These are phyloP conservation scores for Rugonectria rugulosa DNA, from an alignment of 2,329 filamentous ascomycete species.

Conservation along the genomic window DNA sequence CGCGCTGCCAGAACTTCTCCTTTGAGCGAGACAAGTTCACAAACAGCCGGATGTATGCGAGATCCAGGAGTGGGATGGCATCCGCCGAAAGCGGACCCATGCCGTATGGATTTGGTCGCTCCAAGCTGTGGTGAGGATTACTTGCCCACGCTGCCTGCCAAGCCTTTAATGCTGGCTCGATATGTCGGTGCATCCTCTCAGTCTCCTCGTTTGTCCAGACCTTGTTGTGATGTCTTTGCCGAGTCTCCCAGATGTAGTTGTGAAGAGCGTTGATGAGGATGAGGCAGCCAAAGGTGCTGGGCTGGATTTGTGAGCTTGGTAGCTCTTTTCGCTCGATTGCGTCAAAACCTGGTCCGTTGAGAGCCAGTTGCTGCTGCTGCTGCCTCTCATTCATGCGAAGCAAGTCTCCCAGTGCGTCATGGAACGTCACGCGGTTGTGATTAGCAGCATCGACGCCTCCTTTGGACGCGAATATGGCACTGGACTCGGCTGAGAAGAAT, in stretches of 20 bases:
- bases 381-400: slow-evolving; percentile 76
- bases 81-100: slow-evolving; percentile 86
- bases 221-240: slow-evolving; percentile 86
- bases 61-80: slow-evolving; percentile 86
- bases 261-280: slow-evolving; percentile 93
- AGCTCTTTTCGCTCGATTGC: slow-evolving; percentile 48
- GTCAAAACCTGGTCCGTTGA: slow-evolving; percentile 24
- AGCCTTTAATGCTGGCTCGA: slow-evolving; percentile 90
- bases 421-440: slow-evolving; percentile 79
- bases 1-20: slow-evolving; percentile 91
- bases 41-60: slow-evolving; percentile 91
- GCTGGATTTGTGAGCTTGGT: slow-evolving; percentile 70
- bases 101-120: slow-evolving; percentile 84
- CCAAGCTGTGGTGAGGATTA: slow-evolving; percentile 83
- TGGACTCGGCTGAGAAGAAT: slow-evolving; percentile 83
- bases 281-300: slow-evolving; percentile 91
- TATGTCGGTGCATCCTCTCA: slow-evolving; percentile 94
- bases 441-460: slow-evolving; percentile 76
- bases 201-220: slow-evolving; percentile 93
- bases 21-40: slow-evolving; percentile 93
- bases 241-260: slow-evolving; percentile 98
- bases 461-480: slow-evolving; percentile 80
- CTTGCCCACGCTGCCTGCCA: slow-evolving; percentile 94
- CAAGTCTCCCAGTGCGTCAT: slow-evolving; percentile 80
- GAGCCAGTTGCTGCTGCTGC: slow-evolving; percentile 61